Evolutionary conservation across 73 alveolate genomes (phyloP).

Genomic region (Paramecium sexaurelia): DNA sequence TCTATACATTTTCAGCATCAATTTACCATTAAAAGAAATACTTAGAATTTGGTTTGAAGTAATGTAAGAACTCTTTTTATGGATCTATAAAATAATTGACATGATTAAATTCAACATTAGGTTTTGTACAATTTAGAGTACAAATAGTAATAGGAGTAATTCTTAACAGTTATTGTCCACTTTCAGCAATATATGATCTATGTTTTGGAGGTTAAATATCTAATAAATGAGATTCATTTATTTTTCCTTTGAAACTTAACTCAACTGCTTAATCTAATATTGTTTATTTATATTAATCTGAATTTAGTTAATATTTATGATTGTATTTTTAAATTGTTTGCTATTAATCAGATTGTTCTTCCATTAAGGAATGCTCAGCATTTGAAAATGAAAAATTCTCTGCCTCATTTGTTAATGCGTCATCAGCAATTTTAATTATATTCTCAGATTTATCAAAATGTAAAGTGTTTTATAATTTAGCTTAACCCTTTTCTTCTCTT

Average conservation of each 20-base stretch:
- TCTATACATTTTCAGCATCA: not conserved
- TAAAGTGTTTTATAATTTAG: not conserved
- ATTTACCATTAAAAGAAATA: not conserved
- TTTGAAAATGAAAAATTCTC: slow-evolving; percentile 44
- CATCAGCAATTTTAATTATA: slow-evolving; percentile 12
- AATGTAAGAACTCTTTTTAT: not conserved
- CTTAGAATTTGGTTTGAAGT: not conserved
- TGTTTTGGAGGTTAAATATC: slow-evolving; percentile 46
- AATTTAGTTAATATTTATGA: not conserved
- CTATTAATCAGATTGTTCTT: slow-evolving; percentile 5
- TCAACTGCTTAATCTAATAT: slow-evolving; percentile 35
- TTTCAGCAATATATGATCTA: slow-evolving; percentile 12
- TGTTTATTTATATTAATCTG: slow-evolving; percentile 27
- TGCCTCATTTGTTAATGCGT: slow-evolving; percentile 21
- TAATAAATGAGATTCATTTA: slow-evolving; percentile 5
- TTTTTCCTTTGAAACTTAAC: slow-evolving; percentile 33
- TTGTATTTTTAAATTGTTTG: not conserved
- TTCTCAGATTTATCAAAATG: slow-evolving; percentile 30
- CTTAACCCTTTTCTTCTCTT: slow-evolving; percentile 20
- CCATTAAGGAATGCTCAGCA: slow-evolving; percentile 35
- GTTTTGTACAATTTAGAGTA: not conserved
- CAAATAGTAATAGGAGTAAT: not conserved
- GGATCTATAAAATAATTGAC: not conserved
- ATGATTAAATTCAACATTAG: slow-evolving; percentile 15
- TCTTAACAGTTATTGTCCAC: not conserved